These are phyloP conservation scores for Paramecium biaurelia DNA, from an alignment of 73 alveolate genomes.

Conservation along the genomic window DNA sequence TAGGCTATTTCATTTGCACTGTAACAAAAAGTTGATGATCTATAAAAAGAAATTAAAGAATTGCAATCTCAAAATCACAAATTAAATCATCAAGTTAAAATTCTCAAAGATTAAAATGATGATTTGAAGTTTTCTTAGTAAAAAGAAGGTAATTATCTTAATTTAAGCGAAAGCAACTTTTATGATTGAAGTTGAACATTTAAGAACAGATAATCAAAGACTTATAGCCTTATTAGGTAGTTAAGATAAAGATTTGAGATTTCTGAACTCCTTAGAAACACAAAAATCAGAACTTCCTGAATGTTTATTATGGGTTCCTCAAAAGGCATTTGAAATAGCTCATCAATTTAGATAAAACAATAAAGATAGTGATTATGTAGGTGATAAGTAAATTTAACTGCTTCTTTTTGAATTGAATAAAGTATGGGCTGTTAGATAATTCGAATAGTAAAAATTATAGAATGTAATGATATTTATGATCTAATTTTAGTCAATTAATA, in stretches of 20 bases:
- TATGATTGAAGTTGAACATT: background rate
- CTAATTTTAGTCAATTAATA: background rate
- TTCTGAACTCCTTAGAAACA: background rate
- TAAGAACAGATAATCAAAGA: background rate
- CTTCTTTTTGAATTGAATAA: conserved; percentile 10
- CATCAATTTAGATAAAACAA: background rate
- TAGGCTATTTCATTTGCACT: background rate
- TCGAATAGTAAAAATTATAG: background rate
- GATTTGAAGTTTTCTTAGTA: background rate
- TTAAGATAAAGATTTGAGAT: background rate
- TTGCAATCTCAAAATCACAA: background rate
- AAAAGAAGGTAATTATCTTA: background rate
- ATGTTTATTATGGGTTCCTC: background rate
- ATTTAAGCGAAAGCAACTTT: background rate
- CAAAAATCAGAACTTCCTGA: background rate
- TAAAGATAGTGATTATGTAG: background rate
- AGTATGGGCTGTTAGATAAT: background rate
- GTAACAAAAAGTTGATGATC: background rate
- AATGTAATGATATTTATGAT: background rate
- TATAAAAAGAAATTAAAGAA: background rate
- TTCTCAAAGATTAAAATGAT: background rate
- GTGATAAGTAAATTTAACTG: conserved; percentile 4
- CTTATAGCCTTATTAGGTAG: background rate
- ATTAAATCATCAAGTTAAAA: background rate
- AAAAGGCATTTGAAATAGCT: conserved; percentile 7